Conservation (phyloP, 1,139 yeast genomes). For the Yamadazyma siamensis region DNA sequence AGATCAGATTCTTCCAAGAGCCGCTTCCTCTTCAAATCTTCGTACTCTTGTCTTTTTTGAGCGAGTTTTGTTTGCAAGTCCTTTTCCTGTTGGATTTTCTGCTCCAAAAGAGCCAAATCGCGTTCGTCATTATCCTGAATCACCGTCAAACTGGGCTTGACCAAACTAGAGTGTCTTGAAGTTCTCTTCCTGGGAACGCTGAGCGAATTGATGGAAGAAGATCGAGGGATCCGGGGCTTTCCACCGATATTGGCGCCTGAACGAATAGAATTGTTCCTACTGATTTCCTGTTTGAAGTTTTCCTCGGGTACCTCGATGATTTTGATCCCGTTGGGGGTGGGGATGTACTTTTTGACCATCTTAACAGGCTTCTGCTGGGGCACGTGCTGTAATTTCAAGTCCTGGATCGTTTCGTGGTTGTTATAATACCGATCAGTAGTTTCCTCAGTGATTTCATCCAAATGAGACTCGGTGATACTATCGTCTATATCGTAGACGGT, state of each 20-base stretch:
- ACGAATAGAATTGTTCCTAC: constrained; percentile 40
- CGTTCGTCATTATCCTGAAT: constrained; percentile 9
- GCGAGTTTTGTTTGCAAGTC: constrained; percentile 28
- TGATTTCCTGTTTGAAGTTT: constrained; percentile 35
- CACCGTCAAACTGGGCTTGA: constrained; percentile 9
- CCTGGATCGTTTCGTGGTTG: constrained; percentile 24
- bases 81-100: constrained; percentile 31
- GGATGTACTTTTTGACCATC: constrained; percentile 48
- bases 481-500: constrained; percentile 25
- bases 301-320: constrained; percentile 47
- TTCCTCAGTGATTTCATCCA: constrained; percentile 29
- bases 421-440: constrained; percentile 14
- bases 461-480: constrained; percentile 25
- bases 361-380: constrained; percentile 15
- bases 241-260: constrained; percentile 26
- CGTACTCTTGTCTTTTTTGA: constrained; percentile 29
- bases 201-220: constrained; percentile 6
- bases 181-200: constrained; percentile 7
- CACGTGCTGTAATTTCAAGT: constrained; percentile 20
- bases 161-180: constrained; percentile 17
- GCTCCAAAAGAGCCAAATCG: constrained; percentile 18
- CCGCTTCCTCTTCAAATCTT: constrained; percentile 20
- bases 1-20: constrained; percentile 4
- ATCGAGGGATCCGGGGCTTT: constrained; percentile 19
- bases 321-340: constrained; percentile 47